Evolutionary conservation across 371 early-diverging fungal species (phyloP), one percentile per base, ranked within the genome.

Genomic region (Mucor mucedo): DNA sequence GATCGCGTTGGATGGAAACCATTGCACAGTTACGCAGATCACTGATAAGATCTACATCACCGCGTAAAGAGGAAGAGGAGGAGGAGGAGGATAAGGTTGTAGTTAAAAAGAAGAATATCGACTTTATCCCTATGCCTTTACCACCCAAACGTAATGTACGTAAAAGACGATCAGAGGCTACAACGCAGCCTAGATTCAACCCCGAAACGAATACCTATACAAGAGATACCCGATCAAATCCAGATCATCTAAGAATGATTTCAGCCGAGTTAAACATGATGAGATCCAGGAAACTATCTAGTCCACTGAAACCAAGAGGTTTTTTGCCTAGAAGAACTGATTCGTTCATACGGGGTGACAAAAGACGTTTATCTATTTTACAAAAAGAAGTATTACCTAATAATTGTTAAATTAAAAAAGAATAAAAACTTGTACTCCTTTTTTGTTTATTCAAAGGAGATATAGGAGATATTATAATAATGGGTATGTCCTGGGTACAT

Each of bases 231-330:
- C 80, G 87, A 40, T 84, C 87, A 55, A 86, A 86, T 53, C 70
- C 87, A 30, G 87, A 82, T 65, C 84, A 86, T 64, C 57, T 86
- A 56, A 70, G 85, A 55, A 86, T 86, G 80, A 86, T 86, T 57
- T 79, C 85, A 21, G 78, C 83, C 50, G 87, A 86, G 64, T 59
- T 86, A 58, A 76, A 80, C 35, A 86, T 86, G 87, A 84, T 86
- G 73, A 80, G 84, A 44, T 65, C 77, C 8, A 77, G 79, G 42
- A 86, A 86, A 61, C 61, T 86, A 1, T 65, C 82, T 41, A 80
- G 83, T 38, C 87, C 87, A 16, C 61, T 86, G n/a, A 86, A 84
- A 66, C 87, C 87, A 5, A 76, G 87, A 60, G 84, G 85, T 8
- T 83, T 80, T 58, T 70, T 86, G 29, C 79, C 85, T 27, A 78